Base-by-base conservation (phyloP, 1,139 yeast genomes). In the Yamadazyma triangularis region DNA sequence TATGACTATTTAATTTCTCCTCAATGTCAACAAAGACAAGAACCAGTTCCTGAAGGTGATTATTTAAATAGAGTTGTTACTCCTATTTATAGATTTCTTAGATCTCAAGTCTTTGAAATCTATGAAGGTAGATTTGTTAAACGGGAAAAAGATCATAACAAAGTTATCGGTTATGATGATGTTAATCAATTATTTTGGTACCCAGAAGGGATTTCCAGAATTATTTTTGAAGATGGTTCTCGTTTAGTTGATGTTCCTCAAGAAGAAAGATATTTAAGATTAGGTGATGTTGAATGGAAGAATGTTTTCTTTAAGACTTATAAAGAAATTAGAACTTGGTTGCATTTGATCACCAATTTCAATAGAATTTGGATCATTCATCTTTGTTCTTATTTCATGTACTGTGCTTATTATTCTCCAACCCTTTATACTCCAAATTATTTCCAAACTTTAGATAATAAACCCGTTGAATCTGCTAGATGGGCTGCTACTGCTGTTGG, bases 151-250 rank as follows among this genome's bases (percentile, higher is more conserved):
- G 98, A 91, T 62, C 98, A 93, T 68, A 84, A 88, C 69, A 75
- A 84, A 56, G 77, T 91, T 46, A 81, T 91, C 54, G 98, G 98
- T 60, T 91, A 91, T 59, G 99, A 91, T 69, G 98, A 93, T 70
- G 94, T 91, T 40, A 91, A 93, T 64, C 99, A 93, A 70, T 76
- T 91, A 50, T 91, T 91, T 67, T 91, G 99, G 98, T 93, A 91
- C 64, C 97, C 98, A 26, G 97, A 91, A 65, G 99, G 98, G 71
- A 84, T 91, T 49, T 84, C 93, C 40, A 82, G 94, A 65, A 89
- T 91, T 52, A 75, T 83, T 30, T 77, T 89, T 53, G 89, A 83
- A 55, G 97, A 91, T 58, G 95, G 95, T 43, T 70, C 95, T 22
- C 80, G 95, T 58, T 70, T 91, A 54, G 87, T 91, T 35, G 98